phyloP scores from a whole-genome alignment of 108 stramenopile species.

The Stephanodiscus minutulus region DNA sequence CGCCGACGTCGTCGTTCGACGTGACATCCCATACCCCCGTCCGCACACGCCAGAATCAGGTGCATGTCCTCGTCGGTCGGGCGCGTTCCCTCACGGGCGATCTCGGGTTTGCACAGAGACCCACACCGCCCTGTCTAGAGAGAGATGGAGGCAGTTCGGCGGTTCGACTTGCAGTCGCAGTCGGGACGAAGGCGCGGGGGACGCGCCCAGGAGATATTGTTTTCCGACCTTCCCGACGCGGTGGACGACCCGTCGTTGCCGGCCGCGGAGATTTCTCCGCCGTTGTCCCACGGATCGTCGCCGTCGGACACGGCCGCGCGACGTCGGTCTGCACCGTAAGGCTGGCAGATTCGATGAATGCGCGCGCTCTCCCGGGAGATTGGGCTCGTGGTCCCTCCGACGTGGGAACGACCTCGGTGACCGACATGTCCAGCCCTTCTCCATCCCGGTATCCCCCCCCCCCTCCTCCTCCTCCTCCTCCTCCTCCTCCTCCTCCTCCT shows the following conservation, averaged over 20 bases:
- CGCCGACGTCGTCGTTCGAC: no score
- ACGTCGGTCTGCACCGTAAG: conserved; percentile 52
- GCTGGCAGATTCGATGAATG: conserved; percentile 86
- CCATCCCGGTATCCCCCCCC: no score
- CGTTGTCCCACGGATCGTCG: conserved; percentile 16
- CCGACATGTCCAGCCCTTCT: no score
- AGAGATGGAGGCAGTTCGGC: conserved; percentile 53
- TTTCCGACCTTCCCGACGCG: conserved; percentile 36
- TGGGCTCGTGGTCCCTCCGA: conserved; percentile 96
- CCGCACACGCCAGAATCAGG: conserved; percentile 89
- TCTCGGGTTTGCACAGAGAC: conserved; percentile 80
- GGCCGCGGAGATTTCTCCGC: neutral
- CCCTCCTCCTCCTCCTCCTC: no score
- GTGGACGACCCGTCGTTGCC: conserved; percentile 18
- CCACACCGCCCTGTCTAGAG: conserved; percentile 85
- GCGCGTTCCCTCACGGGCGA: conserved; percentile 63
- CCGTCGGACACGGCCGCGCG: conserved; percentile 46
- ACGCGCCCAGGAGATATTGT: conserved; percentile 72
- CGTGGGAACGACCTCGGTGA: conserved; percentile 51
- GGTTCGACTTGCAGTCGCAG: conserved; percentile 90
- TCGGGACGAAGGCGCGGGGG: conserved; percentile 93
- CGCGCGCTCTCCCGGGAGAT: conserved; percentile 67
- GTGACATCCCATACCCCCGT: no score
- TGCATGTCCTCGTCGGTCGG: conserved; percentile 56
- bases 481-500: no score